Base-by-base conservation (phyloP, 108 stramenopile species). In the Fistulifera pelliculosa region DNA sequence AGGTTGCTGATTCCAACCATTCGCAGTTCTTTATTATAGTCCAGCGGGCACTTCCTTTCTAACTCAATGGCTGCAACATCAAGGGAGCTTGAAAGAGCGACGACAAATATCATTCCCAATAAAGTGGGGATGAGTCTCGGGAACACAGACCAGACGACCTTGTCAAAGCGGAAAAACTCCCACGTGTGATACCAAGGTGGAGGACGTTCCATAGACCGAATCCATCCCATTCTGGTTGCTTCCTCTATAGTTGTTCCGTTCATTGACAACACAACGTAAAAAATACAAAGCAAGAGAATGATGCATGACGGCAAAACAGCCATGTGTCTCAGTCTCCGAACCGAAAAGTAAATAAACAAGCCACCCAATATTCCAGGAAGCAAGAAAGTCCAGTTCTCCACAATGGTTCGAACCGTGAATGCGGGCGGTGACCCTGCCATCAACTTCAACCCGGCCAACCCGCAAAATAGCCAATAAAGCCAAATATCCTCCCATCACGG, bases 401-500 rank as follows among this genome's bases (percentile, higher is more conserved):
- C 12, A 8, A 93, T 17, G 2, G 70, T 61, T 10, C 54, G 55
- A 1, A 90, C 50, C 17, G 76, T 59, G 13, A 77, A 54, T 2
- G 50, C 66, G 10, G 81, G 69, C 13, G 31, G 39, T 26, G 54
- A 58, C 4, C 45, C 61, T 3, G 66, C 72, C 84, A 92, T 93
- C 21, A 97, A 59, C 19, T 68, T 76, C 14, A 99, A 50, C 0
- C 94, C 95, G 13, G 94, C 84, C 52, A 95, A 75, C 14, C 94
- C 93, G 61, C 96, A 96, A 99, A 99, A 51, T 83, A 94, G 0
- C 98, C 98, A 75, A 99, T 99, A 61, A 73, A 99, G 96, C 98
- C 54, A 99, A 61, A 73, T 99, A 99, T 22, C 98, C 98, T 7
- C 95, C 96, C 15, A 99, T 74, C 13, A 97, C 98, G 27, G 84